Percentiles rank a stretch among this genome's conserved stretches.
phyloP scores from a whole-genome alignment of 345 rosid species.

The Citrus reticulata region DNA sequence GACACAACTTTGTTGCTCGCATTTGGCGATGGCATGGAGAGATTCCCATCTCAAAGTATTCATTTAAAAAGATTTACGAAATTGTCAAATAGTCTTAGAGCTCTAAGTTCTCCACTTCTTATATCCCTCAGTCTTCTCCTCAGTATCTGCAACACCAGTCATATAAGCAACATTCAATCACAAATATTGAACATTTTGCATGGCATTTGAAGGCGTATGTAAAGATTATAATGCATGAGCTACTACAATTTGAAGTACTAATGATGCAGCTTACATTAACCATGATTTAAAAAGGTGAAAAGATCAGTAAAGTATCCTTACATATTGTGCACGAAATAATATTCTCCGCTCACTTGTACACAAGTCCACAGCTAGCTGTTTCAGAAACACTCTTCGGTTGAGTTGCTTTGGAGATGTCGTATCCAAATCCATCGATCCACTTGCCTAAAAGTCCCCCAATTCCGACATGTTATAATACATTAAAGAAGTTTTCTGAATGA shows the following conservation, averaged over 20 bases:
- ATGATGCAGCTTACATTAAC: not conserved
- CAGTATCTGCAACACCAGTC: constrained; percentile 55
- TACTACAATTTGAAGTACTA: not conserved
- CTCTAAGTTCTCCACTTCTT: constrained; percentile 85
- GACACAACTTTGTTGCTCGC: not conserved
- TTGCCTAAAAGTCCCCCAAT: constrained; percentile 42
- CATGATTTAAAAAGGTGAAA: not conserved
- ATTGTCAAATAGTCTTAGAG: constrained; percentile 62
- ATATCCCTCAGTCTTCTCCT: constrained; percentile 81
- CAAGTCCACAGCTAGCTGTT: constrained; percentile 93
- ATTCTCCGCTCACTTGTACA: constrained; percentile 84
- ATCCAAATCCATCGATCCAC: constrained; percentile 95
- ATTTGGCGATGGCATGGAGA: not conserved
- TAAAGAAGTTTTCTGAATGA: not conserved
- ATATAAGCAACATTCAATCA: not conserved
- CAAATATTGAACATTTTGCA: not conserved
- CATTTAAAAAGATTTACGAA: constrained; percentile 66
- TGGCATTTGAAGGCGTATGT: not conserved
- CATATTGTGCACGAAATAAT: constrained; percentile 84
- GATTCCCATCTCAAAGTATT: constrained; percentile 11
- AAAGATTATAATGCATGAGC: not conserved
- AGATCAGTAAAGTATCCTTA: constrained; percentile 32
- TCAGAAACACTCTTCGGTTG: constrained; percentile 75
- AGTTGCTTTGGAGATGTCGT: constrained; percentile 92
- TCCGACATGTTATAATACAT: not conserved